phyloP scores from a whole-genome alignment of 441 rosid genomes.

The Euphorbia neoarborescens region DNA sequence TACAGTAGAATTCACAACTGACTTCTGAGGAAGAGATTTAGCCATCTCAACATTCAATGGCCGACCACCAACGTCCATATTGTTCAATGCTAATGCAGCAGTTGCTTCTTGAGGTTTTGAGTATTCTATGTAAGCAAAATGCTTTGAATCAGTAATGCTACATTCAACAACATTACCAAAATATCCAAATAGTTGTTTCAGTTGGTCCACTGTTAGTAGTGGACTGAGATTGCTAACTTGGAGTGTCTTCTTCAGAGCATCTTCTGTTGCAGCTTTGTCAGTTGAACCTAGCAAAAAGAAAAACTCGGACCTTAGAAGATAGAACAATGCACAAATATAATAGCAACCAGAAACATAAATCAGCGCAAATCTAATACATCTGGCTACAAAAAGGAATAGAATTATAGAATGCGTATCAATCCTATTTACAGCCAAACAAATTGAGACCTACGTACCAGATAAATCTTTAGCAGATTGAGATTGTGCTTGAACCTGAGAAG shows the following conservation, averaged over 20 bases:
- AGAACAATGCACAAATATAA: background rate
- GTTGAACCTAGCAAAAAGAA: constrained; percentile 43
- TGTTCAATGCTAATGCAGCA: constrained; percentile 85
- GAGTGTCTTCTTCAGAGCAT: constrained; percentile 65
- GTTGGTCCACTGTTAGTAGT: constrained; percentile 80
- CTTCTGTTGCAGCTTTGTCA: constrained; percentile 52
- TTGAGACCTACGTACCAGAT: constrained; percentile 41
- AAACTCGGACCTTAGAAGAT: constrained; percentile 14
- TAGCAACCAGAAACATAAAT: background rate
- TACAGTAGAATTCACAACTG: constrained; percentile 43
- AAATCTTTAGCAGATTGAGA: constrained; percentile 59
- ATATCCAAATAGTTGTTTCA: constrained; percentile 85
- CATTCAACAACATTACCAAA: constrained; percentile 91
- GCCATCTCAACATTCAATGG: constrained; percentile 96
- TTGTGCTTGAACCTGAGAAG: constrained; percentile 92
- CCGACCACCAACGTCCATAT: constrained; percentile 89
- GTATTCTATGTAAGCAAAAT: constrained; percentile 86
- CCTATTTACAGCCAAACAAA: background rate
- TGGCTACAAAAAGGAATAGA: background rate
- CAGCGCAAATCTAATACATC: background rate
- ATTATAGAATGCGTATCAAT: background rate
- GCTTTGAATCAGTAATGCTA: constrained; percentile 75
- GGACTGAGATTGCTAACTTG: constrained; percentile 99
- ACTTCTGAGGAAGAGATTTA: constrained; percentile 78
- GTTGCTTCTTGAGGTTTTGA: constrained; percentile 88